These are phyloP conservation scores for Perilla frutescens DNA, from an alignment of 257 asterid species.

Conservation along the genomic window DNA sequence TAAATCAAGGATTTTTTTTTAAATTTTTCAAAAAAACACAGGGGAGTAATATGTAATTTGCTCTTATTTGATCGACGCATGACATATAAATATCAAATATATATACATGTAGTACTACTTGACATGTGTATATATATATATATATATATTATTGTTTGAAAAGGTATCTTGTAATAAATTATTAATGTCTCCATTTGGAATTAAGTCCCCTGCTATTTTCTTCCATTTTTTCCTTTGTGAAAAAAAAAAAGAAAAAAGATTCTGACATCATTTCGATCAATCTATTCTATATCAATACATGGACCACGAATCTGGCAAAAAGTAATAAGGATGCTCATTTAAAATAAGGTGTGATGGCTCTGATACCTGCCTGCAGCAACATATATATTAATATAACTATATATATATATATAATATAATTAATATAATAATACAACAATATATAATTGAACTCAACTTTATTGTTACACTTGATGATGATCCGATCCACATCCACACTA, in stretches of 20 bases:
- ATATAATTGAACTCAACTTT: background rate
- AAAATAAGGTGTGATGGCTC: background rate
- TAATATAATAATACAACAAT: background rate
- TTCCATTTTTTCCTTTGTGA: background rate
- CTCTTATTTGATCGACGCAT: no score
- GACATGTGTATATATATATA: no score
- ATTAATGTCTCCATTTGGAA: background rate
- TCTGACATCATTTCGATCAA: slow-evolving; percentile 24
- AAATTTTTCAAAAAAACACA: no score
- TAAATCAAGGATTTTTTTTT: no score
- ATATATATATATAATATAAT: no score
- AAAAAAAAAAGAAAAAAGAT: background rate
- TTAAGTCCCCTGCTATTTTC: background rate
- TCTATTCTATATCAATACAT: background rate
- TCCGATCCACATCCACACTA: no score
- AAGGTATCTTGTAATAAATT: no score
- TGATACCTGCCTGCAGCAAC: background rate
- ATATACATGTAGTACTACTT: no score
- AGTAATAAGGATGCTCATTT: background rate
- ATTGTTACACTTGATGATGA: no score
- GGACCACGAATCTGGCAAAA: slow-evolving; percentile 32
- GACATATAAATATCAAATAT: no score
- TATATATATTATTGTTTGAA: no score
- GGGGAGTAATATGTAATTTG: no score
- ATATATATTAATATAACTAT: background rate